Evolutionary conservation across 441 rosid genomes (phyloP).

Genomic region (Erysimum cheiri): DNA sequence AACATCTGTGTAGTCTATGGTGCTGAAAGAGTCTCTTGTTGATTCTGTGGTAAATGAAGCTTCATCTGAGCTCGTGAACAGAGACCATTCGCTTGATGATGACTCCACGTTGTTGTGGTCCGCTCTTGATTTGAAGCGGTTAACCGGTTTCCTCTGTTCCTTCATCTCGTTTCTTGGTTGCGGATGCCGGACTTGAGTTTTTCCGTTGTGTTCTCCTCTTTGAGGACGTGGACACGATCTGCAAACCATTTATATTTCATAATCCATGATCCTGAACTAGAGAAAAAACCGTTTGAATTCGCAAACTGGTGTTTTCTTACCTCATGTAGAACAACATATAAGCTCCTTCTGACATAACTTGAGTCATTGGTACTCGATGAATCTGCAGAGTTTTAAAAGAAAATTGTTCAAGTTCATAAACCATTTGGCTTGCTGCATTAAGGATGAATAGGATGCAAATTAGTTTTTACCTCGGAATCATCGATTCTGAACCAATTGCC

Average conservation of each 20-base stretch:
- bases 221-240: constrained; percentile 80
- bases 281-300: background rate
- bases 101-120: constrained; percentile 53
- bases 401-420: background rate
- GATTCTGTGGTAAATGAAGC: constrained; percentile 93
- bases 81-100: constrained; percentile 83
- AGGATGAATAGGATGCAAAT: constrained; percentile 19
- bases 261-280: background rate
- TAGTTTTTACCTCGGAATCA: constrained; percentile 69
- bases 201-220: constrained; percentile 46
- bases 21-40: constrained; percentile 85
- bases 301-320: constrained; percentile 41
- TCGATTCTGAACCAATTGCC: constrained; percentile 86
- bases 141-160: constrained; percentile 50
- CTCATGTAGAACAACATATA: constrained; percentile 87
- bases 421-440: constrained; percentile 8
- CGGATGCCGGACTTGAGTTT: constrained; percentile 47
- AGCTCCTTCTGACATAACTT: constrained; percentile 95
- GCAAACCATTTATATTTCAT: constrained; percentile 25
- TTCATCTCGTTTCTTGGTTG: constrained; percentile 47
- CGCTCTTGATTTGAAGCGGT: constrained; percentile 39
- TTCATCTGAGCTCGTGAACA: constrained; percentile 89
- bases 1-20: constrained; percentile 63
- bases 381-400: constrained; percentile 52
- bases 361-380: constrained; percentile 70